phyloP scores from a whole-genome alignment of 306 rosid genomes.

The Castanea mollissima region DNA sequence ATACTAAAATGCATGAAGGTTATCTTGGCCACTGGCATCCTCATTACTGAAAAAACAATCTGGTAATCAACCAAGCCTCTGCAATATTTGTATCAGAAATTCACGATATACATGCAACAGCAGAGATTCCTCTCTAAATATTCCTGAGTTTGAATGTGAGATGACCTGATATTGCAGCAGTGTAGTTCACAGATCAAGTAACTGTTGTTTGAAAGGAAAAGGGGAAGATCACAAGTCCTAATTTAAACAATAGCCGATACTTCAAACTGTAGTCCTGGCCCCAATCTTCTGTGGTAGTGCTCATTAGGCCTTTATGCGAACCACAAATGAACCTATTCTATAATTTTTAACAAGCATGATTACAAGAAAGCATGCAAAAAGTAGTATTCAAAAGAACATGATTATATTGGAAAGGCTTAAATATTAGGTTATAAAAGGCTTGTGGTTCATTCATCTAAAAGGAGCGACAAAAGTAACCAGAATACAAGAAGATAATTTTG shows the following conservation, averaged over 20 bases:
- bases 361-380: background rate
- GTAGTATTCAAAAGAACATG: background rate
- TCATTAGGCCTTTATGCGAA: constrained; percentile 3
- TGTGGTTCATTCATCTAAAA: background rate
- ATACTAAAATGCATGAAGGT: too few relatives aligned
- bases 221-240: background rate
- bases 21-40: background rate
- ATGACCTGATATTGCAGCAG: background rate
- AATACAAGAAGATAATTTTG: background rate
- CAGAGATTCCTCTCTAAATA: background rate
- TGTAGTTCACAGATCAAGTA: background rate
- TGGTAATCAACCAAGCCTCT: background rate
- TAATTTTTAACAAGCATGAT: background rate
- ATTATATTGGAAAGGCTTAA: background rate
- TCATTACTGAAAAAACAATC: background rate
- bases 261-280: background rate
- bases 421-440: background rate
- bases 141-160: background rate
- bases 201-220: background rate
- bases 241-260: background rate
- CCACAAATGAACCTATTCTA: background rate
- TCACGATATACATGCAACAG: background rate
- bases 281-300: background rate
- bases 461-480: background rate
- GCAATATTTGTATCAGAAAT: background rate